Evolutionary conservation across 495 filamentous ascomycete species (phyloP), one percentile per base, ranked within the genome.

Genomic region (Penicillium cinerascens): DNA sequence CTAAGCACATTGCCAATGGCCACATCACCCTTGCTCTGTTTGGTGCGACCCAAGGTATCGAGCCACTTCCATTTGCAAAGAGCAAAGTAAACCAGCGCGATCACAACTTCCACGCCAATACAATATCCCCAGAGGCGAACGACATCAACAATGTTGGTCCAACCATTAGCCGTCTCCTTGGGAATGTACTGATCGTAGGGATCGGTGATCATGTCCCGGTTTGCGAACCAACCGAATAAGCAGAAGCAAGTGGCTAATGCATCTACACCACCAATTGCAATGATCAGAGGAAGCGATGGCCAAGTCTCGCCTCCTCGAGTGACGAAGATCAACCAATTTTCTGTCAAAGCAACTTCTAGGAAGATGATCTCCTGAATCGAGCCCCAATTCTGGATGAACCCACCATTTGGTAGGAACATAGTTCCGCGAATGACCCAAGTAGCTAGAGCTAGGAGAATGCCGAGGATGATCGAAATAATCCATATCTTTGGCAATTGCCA

Each of bases 401-500:
- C 85, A 22, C 85, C 85, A 33, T 78, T 80, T 5, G 81, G 82
- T 11, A 87, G 68, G 71, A 81, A 87, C 66, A 87, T 72, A 1
- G 78, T 71, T 26, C 82, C 85, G 35, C 84, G 85, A 27, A 87
- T 72, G 18, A 86, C 73, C 85, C 85, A 88, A 6, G 85, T 88
- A 38, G 75, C 85, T 44, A 87, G 51, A 4, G 85, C 85, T 16
- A 88, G 81, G 8, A 87, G 70, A 16, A 83, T 56, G 49, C 85
- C 85, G 26, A 87, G 74, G 18, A 86, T 68, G 39, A 82, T 72
- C 6, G 81, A 84, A 49, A 88, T 88, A 59, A 87, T 76, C 85
- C 85, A 88, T 60, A 88, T 87, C 66, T 88, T 88, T 0, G 85
- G 85, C 11, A 88, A 69, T 67, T 88, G 85, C 85, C 85, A 88